Evolutionary conservation across 805 yeast genomes (phyloP).

Genomic region (Candida xiaguanensis): DNA sequence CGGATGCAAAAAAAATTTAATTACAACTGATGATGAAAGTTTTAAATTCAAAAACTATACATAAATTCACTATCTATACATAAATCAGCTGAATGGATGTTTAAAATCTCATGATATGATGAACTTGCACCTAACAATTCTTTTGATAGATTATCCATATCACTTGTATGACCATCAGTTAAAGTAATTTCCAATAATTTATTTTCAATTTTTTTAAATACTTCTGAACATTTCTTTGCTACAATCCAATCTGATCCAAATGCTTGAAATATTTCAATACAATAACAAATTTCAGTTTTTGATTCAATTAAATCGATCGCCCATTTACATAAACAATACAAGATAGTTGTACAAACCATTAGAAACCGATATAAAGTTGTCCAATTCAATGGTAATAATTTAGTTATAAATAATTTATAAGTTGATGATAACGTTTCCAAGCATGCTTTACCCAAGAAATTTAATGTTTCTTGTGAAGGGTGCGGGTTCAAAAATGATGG

Average conservation of each 20-base stretch:
- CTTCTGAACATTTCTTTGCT: constrained; percentile 42
- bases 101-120: constrained; percentile 44
- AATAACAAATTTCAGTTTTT: constrained; percentile 43
- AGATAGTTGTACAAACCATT: constrained; percentile 44
- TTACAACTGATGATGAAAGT: background rate
- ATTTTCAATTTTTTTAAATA: constrained; percentile 41
- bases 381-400: constrained; percentile 48
- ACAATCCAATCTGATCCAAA: constrained; percentile 47
- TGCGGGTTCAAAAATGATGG: constrained; percentile 48
- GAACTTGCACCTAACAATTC: constrained; percentile 43
- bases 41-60: constrained; percentile 6
- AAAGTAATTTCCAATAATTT: constrained; percentile 43
- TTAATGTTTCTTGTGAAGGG: constrained; percentile 37
- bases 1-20: background rate
- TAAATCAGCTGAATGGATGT: constrained; percentile 44
- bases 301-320: constrained; percentile 43
- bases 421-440: constrained; percentile 44
- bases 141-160: constrained; percentile 35
- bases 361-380: constrained; percentile 44
- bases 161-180: constrained; percentile 26
- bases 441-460: constrained; percentile 43
- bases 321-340: constrained; percentile 46
- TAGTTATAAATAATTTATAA: constrained; percentile 42
- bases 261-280: constrained; percentile 43
- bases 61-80: constrained; percentile 31